Conservation (phyloP, 805 yeast genomes). For the Candida dajiaensis region DNA sequence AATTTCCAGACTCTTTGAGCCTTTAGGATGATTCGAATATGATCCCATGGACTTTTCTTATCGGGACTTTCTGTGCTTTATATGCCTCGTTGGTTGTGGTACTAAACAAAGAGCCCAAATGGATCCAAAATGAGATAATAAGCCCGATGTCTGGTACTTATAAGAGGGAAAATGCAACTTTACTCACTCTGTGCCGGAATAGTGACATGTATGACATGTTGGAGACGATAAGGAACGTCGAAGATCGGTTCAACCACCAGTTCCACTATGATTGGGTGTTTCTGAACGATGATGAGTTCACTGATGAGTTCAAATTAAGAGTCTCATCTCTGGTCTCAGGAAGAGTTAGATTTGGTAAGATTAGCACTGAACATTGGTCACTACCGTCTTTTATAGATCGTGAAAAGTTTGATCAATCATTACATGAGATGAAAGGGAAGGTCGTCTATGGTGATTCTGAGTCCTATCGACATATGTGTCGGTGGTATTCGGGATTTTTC, state of each 20-base stretch:
- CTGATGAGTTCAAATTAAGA: constrained; percentile 57
- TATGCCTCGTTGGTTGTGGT: neutral
- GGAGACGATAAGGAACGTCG: constrained; percentile 43
- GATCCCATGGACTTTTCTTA: neutral
- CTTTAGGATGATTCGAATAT: neutral
- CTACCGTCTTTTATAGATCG: constrained; percentile 77
- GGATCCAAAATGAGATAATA: neutral
- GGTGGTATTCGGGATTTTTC: constrained; percentile 82
- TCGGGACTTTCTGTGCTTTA: neutral
- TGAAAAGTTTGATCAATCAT: constrained; percentile 56
- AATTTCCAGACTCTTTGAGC: no score
- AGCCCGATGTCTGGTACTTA: neutral
- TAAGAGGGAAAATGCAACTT: constrained; percentile 31
- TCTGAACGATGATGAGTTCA: constrained; percentile 73
- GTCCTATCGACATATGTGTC: constrained; percentile 85
- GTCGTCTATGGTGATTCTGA: constrained; percentile 72
- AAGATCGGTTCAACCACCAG: constrained; percentile 36
- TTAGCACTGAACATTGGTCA: constrained; percentile 81
- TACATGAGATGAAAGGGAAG: constrained; percentile 46
- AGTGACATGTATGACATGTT: constrained; percentile 45
- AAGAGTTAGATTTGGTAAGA: constrained; percentile 59
- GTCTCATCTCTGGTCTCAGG: constrained; percentile 58
- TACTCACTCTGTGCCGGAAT: constrained; percentile 54
- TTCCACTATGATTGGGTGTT: constrained; percentile 91
- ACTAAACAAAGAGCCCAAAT: neutral